Base-by-base conservation (phyloP, 2,329 filamentous ascomycete genomes). In the Aspergillus quadricinctus region DNA sequence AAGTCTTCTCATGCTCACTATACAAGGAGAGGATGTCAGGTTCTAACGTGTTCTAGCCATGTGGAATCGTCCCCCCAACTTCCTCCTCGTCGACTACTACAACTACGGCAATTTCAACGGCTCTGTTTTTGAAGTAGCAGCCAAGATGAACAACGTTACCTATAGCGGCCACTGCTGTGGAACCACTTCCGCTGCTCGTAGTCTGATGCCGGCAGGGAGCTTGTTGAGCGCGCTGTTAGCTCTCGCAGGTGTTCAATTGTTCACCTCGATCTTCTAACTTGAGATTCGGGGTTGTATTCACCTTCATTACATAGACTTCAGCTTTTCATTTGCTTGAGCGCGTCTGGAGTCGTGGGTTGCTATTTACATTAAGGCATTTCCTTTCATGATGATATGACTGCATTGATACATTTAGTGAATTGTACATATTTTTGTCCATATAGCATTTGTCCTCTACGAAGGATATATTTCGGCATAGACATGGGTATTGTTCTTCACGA, bases 31-130 rank as follows among this genome's bases (percentile, higher is more conserved):
- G 9, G 23, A 14, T 23, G 5, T n/a, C 11, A 25, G 2, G 17
- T 49, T 40, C 64, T 69, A 62, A 67, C 28, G 1, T 23, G 8
- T 7, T 19, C 21, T 77, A 77, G 75, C 60, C 3, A 64, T 63
- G 49, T 94, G 88, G 88, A 80, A 80, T 21, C 82, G 83, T 8
- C 80, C 89, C 0, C 91, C 90, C 2, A 93, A 88, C 66, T 86
- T 92, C 67, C 78, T 95, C 50, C 86, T 94, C 53, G 89, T 94
- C 27, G 90, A 95, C 70, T 94, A 90, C 72, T 95, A 94, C 75
- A 91, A 94, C 70, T 79, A 80, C 58, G 89, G 88, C 29, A 78
- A 75, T 37, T 81, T 80, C 76, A 79, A 81, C 3, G 90, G 90
- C 1, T 89, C 88, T 3, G 89, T 94, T 9, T 95, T 95, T 66